These are phyloP conservation scores for Trametes hirsuta DNA, from an alignment of 1,284 basidiomycete genomes.

Conservation along the genomic window DNA sequence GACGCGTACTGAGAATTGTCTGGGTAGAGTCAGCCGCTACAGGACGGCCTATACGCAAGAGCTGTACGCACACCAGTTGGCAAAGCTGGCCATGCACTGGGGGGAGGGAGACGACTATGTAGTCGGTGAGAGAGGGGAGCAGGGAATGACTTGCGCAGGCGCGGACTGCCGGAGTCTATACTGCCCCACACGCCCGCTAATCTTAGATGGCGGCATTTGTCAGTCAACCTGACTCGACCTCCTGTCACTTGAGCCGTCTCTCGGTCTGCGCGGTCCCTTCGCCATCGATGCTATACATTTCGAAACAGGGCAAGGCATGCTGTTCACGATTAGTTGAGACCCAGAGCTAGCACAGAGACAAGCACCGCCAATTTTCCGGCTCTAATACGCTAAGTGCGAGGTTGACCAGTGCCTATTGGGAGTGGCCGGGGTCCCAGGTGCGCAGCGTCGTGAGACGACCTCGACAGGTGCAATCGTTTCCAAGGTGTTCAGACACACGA, in stretches of 20 bases:
- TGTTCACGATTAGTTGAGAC: no score
- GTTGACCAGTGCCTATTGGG: neutral
- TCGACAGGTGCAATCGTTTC: constrained; percentile 5
- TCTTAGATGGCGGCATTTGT: constrained; percentile 23
- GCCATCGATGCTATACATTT: neutral
- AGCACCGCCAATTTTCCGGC: no score
- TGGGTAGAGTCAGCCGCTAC: constrained; percentile 27
- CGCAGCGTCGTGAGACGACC: neutral
- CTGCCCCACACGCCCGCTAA: constrained; percentile 18
- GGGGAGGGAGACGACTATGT: constrained; percentile 12
- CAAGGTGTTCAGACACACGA: neutral
- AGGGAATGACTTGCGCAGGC: constrained; percentile 7
- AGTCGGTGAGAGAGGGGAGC: constrained; percentile 18
- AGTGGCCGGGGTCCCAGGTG: constrained; percentile 4
- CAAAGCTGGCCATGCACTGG: constrained; percentile 26
- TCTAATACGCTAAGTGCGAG: no score
- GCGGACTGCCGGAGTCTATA: constrained; percentile 15
- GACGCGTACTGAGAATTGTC: constrained; percentile 54
- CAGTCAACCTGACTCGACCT: constrained; percentile 20
- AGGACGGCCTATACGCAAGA: neutral
- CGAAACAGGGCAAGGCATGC: no score
- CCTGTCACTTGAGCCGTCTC: constrained; percentile 2
- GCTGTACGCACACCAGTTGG: constrained; percentile 34
- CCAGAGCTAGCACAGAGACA: no score
- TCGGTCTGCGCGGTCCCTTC: neutral